Base-by-base conservation (phyloP, 2,329 filamentous ascomycete genomes). In the Penicillium thymicola region DNA sequence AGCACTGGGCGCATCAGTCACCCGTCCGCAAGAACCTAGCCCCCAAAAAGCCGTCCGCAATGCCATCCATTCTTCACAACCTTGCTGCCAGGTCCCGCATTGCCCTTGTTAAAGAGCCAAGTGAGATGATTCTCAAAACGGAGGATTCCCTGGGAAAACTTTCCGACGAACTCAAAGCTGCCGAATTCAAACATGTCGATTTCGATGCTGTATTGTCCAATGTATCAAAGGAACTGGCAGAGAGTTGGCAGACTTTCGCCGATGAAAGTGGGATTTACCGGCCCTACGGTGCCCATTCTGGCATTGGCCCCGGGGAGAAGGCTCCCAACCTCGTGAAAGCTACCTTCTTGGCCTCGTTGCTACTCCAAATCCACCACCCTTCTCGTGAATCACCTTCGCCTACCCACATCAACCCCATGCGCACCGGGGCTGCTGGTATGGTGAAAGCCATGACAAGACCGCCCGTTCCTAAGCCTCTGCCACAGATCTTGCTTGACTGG, bases 401-500 rank as follows among this genome's bases (percentile, higher is more conserved):
- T 11, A 57, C 61, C 5, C 61, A 56, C n/a, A 62, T 59, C 14
- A 67, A 64, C 40, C 62, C 69, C 6, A 63, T 64, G 8, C 65
- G 66, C 50, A 62, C 60, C 23, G 63, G 66, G 16, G 65, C 67
- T 6, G 70, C 67, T 41, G 67, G 66, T 52, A 55, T 75, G 53
- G 65, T 71, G 41, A 63, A 70, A 46, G 62, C 67, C 10, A 59
- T 67, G 32, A 59, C 65, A 16, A 61, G 67, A 46, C 59, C 65
- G 2, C 65, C 67, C n/a, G 58, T 62, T 18, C 67, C 67, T 23
- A 65, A 67, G 7, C 69, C 89, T 0, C 78, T 95, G 18, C 90
- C 93, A 1, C 87, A 88, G 67, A 82, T 92, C 16, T 78, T 97
- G 14, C 86, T 97, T 59, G 83, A 89, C 65, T 97, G 93, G 93